Conservation (phyloP, 306 rosid species). For the Parietaria judaica region DNA sequence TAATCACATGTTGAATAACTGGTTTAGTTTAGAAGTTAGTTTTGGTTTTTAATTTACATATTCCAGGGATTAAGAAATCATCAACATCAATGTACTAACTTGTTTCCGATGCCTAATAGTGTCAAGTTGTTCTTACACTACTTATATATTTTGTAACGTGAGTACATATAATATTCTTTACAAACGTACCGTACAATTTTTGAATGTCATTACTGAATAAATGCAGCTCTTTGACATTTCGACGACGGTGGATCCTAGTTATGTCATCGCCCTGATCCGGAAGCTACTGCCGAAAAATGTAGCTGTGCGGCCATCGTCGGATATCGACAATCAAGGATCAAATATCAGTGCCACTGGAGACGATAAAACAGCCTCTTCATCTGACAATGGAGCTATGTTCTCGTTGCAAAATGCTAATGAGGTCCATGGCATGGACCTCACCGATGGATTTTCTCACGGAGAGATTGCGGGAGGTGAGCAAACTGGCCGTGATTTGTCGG, state of each 20-base stretch:
- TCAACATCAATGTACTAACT: too few species aligned
- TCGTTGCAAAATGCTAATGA: conserved; percentile 7
- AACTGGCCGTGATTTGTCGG: conserved; percentile 7
- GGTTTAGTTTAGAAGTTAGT: too few species aligned
- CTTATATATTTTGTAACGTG: background rate
- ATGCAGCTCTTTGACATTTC: conserved; percentile 79
- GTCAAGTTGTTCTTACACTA: too few species aligned
- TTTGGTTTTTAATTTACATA: too few species aligned
- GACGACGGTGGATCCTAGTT: conserved; percentile 91
- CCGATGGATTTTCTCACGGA: conserved; percentile 20
- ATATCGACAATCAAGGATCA: conserved; percentile 6
- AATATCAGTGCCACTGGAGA: conserved; percentile 16
- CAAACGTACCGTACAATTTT: background rate
- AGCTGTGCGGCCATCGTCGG: conserved; percentile 1
- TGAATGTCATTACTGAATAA: background rate
- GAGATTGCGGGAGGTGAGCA: conserved; percentile 22
- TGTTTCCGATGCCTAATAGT: too few species aligned
- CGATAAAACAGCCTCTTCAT: conserved; percentile 13
- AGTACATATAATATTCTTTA: background rate
- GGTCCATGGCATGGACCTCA: conserved; percentile 37
- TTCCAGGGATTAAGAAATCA: too few species aligned
- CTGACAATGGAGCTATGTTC: conserved; percentile 6
- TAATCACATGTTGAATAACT: too few species aligned
- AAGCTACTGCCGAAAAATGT: conserved; percentile 56
- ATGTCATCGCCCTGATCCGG: conserved; percentile 74